These are phyloP conservation scores for Brettanomyces nanus DNA, from an alignment of 805 yeast genomes.

Conservation along the genomic window DNA sequence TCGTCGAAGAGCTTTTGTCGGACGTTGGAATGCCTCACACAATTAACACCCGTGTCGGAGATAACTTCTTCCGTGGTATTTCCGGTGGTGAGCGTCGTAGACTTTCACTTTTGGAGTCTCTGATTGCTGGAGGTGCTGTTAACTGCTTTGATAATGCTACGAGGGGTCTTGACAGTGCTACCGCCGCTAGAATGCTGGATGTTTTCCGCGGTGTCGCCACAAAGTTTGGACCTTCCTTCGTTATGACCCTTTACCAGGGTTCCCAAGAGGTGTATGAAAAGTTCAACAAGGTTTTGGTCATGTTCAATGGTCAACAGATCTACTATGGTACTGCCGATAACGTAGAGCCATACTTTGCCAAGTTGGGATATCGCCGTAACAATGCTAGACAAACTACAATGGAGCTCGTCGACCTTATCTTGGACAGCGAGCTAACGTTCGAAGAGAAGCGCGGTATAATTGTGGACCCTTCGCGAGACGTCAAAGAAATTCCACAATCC, in stretches of 20 bases:
- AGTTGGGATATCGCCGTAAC: conserved; percentile 45
- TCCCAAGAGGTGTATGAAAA: conserved; percentile 56
- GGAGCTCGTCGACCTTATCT: conserved; percentile 20
- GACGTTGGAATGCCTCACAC: conserved; percentile 54
- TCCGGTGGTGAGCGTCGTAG: conserved; percentile 85
- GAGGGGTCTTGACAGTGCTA: conserved; percentile 78
- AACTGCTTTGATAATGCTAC: conserved; percentile 80
- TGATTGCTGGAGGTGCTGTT: conserved; percentile 54
- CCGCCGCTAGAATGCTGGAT: conserved; percentile 67
- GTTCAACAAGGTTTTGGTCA: conserved; percentile 54
- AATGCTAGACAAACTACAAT: conserved; percentile 15
- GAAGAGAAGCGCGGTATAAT: conserved; percentile 18
- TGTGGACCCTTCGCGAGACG: background rate
- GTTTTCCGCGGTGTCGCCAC: conserved; percentile 41
- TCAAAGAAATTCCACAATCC: conserved; percentile 44
- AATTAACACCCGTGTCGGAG: conserved; percentile 36
- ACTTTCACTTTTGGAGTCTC: conserved; percentile 75
- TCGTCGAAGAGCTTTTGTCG: conserved; percentile 31
- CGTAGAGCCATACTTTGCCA: conserved; percentile 50
- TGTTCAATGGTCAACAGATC: conserved; percentile 55
- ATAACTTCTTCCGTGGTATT: conserved; percentile 48
- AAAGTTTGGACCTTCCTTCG: conserved; percentile 8
- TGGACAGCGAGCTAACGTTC: conserved; percentile 9
- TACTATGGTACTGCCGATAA: conserved; percentile 51
- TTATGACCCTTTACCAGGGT: conserved; percentile 36